Evolutionary conservation across 352 stramenopile species (phyloP).

Genomic region (Blastocystis sp.): DNA sequence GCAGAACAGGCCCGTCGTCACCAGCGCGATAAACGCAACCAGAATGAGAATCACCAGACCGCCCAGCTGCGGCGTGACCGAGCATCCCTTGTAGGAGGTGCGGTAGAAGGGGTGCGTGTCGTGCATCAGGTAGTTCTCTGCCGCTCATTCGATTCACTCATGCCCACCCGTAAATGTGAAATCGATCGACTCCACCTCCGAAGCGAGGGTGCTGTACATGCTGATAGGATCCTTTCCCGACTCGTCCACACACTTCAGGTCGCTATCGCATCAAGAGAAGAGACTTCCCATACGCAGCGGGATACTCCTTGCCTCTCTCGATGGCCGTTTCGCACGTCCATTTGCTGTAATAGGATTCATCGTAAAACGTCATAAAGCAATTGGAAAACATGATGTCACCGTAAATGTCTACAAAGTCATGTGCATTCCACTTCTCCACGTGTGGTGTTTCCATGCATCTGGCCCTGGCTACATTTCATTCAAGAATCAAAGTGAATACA

Average conservation of each 20-base stretch:
- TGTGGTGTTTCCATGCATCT: conserved; percentile 33
- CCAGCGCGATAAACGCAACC: neutral
- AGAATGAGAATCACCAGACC: neutral
- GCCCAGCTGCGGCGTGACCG: neutral
- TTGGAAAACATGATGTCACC: neutral
- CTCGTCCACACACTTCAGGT: conserved; percentile 7
- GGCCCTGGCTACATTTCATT: conserved; percentile 5
- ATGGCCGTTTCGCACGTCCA: conserved; percentile 12
- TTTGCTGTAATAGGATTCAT: neutral
- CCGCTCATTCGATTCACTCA: neutral
- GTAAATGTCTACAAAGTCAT: conserved; percentile 14
- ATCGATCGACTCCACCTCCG: conserved; percentile 8
- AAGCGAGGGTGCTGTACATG: neutral
- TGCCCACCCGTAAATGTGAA: conserved; percentile 8
- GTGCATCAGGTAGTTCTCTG: conserved; percentile 13
- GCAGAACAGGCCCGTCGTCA: neutral
- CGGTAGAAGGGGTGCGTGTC: neutral
- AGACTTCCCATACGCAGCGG: neutral
- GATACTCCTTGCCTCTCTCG: neutral
- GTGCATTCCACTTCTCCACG: neutral
- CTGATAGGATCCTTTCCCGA: neutral
- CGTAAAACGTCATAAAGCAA: neutral
- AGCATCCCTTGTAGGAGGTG: neutral
- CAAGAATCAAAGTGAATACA: neutral
- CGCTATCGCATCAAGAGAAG: neutral